phyloP scores from a whole-genome alignment of 495 filamentous ascomycete genomes.

The Terfezia claveryi region DNA sequence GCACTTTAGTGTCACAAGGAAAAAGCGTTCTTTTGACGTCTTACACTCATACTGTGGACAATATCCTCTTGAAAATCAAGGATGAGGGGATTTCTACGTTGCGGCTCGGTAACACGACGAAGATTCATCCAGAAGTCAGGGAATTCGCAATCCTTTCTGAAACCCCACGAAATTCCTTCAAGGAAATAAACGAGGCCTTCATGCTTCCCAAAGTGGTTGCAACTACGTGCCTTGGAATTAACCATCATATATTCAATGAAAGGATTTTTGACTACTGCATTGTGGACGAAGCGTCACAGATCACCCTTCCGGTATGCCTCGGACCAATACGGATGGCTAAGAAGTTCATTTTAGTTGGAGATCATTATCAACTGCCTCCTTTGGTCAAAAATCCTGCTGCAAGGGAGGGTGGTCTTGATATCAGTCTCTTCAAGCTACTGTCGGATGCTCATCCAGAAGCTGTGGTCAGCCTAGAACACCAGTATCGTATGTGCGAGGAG shows the following conservation, averaged over 20 bases:
- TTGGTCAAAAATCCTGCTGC: conserved; percentile 84
- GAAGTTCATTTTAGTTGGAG: conserved; percentile 88
- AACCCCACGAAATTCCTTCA: conserved; percentile 45
- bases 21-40: conserved; percentile 86
- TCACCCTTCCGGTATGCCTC: conserved; percentile 80
- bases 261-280: conserved; percentile 95
- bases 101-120: conserved; percentile 57
- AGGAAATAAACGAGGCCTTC: conserved; percentile 64
- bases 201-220: conserved; percentile 70
- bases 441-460: conserved; percentile 70
- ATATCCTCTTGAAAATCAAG: conserved; percentile 80
- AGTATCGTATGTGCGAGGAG: conserved; percentile 95
- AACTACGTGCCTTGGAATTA: conserved; percentile 81
- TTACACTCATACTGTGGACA: conserved; percentile 94
- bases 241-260: conserved; percentile 66
- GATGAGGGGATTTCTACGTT: conserved; percentile 58
- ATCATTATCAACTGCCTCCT: conserved; percentile 87
- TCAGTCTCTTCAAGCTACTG: conserved; percentile 80
- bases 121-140: conserved; percentile 69
- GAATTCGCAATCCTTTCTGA: conserved; percentile 59
- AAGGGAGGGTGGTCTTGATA: conserved; percentile 63
- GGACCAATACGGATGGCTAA: conserved; percentile 82
- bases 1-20: conserved; percentile 65
- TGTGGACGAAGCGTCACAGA: conserved; percentile 92
- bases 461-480: conserved; percentile 76